Base-by-base conservation (phyloP, 345 rosid genomes). In the Melastoma malabathricum region DNA sequence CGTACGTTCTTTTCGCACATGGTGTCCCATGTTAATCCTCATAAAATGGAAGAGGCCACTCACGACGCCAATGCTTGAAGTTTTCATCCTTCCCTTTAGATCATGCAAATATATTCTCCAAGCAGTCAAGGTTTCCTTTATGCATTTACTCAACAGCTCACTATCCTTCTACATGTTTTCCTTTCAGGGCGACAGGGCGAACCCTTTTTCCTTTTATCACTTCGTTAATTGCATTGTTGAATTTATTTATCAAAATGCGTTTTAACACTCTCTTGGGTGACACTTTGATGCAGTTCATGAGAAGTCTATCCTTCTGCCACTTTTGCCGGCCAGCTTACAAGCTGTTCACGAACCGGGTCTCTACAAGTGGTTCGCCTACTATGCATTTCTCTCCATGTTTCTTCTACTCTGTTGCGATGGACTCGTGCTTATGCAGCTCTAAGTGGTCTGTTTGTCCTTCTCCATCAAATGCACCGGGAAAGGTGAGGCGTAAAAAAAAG, bases 261-360 rank as follows among this genome's bases (percentile, higher is more conserved):
- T 7, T 55, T 13, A 45, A 43, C n/a, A n/a, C 31, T 54, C 39
- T 64, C 47, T 47, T 14, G 18, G 43, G 65, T 43, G 57, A 8
- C 7, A 22, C 19, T 18, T 43, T 10, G 17, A 55, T 79, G 80
- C 88, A 92, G 98, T 92, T 13, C 98, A 92, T 52, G 95, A 87
- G 94, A 92, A 87, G 69, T 92, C 98, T 20, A 77, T 92, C 60
- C 75, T 87, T 65, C 79, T 92, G 75, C 98, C 94, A 2, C 82
- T 92, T 68, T 77, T 92, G 45, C 77, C 95, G 3, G 94, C 92
- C 58, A 84, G 80, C 56, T 67, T 84, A 54, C 51, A 87, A 69
- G 89, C 88, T 15, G 59, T 70, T 61, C 89, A 87, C 48, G 71
- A 75, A 52, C 75, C 76, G 18, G 52, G 58, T 63, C 68, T 72